Conservation (phyloP, 371 early-diverging fungal species). For the Paraphysoderma sedebokerense region DNA sequence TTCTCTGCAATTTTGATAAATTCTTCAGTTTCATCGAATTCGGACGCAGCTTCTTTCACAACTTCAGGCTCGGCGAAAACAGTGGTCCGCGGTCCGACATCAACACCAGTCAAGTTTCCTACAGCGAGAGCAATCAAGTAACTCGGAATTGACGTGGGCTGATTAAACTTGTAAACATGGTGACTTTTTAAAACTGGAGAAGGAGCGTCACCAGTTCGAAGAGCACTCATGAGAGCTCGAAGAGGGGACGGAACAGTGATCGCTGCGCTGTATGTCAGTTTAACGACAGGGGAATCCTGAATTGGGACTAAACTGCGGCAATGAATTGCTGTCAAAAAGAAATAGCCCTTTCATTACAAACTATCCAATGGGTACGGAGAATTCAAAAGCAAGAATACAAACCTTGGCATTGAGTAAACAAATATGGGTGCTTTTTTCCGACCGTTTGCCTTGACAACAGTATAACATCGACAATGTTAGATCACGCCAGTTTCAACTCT, state of each 20-base stretch:
- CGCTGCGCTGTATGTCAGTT: slow-evolving; percentile 70
- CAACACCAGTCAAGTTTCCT: slow-evolving; percentile 59
- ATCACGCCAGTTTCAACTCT: not conserved
- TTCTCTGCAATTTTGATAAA: slow-evolving; percentile 72
- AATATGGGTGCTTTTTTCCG: slow-evolving; percentile 81
- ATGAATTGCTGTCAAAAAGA: slow-evolving; percentile 38
- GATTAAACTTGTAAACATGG: slow-evolving; percentile 40
- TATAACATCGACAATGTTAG: not conserved
- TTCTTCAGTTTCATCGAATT: slow-evolving; percentile 81
- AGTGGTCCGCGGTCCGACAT: slow-evolving; percentile 78
- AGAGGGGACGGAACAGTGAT: slow-evolving; percentile 52
- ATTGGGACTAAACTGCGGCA: slow-evolving; percentile 83
- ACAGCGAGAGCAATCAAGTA: slow-evolving; percentile 89
- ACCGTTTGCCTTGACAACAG: slow-evolving; percentile 47
- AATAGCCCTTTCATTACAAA: too few species aligned
- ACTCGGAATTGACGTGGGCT: slow-evolving; percentile 58
- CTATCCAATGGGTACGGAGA: too few species aligned
- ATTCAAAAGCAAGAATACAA: too few species aligned
- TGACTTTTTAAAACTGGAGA: too few species aligned
- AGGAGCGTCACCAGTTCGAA: slow-evolving; percentile 11
- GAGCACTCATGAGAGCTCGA: slow-evolving; percentile 29
- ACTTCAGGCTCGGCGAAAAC: slow-evolving; percentile 93
- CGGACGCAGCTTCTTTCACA: slow-evolving; percentile 77
- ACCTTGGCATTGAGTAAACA: slow-evolving; percentile 92
- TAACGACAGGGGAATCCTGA: slow-evolving; percentile 86